Evolutionary conservation across 2,329 filamentous ascomycete species (phyloP), one percentile per base, ranked within the genome.

Genomic region (Neobulgaria alba): DNA sequence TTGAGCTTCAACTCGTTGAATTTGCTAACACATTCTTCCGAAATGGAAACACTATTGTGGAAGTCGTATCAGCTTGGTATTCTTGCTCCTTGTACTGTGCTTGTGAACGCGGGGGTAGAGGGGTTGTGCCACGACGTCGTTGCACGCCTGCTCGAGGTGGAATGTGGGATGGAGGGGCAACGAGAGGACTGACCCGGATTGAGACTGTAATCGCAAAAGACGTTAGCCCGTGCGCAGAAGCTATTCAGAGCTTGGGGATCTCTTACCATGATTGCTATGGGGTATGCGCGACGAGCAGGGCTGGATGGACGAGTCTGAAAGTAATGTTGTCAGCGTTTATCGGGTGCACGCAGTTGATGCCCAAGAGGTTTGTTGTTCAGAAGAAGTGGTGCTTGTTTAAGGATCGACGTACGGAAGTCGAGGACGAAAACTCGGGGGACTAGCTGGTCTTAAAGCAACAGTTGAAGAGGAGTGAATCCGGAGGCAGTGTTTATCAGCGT

Each of bases 1-100:
- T 67, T 72, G 56, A 88, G 79, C 77, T 90, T 90, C 53, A 90
- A 75, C 55, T 89, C 81, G 66, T 89, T 87, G 75, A 82, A 90
- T 51, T 64, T 62, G 43, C 63, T 63, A 62, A 78, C 76, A 75
- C 83, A 88, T 45, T 89, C 82, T 61, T 76, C 73, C 52, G 74
- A 68, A 58, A 88, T 79, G 62, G 73, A 72, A 56, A 83, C 82
- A 74, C 83, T 88, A 65, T 41, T 34, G n/a, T n/a, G n/a, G n/a
- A n/a, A n/a, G n/a, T n/a, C n/a, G n/a, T n/a, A n/a, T n/a, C n/a
- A n/a, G n/a, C n/a, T n/a, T n/a, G n/a, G n/a, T n/a, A n/a, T n/a
- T n/a, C n/a, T n/a, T n/a, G n/a, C n/a, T n/a, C n/a, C n/a, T n/a
- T n/a, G n/a, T n/a, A n/a, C n/a, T n/a, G n/a, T n/a, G n/a, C n/a